Base-by-base conservation (phyloP, 2,329 filamentous ascomycete genomes). In the Endoconidiophora laricicola region DNA sequence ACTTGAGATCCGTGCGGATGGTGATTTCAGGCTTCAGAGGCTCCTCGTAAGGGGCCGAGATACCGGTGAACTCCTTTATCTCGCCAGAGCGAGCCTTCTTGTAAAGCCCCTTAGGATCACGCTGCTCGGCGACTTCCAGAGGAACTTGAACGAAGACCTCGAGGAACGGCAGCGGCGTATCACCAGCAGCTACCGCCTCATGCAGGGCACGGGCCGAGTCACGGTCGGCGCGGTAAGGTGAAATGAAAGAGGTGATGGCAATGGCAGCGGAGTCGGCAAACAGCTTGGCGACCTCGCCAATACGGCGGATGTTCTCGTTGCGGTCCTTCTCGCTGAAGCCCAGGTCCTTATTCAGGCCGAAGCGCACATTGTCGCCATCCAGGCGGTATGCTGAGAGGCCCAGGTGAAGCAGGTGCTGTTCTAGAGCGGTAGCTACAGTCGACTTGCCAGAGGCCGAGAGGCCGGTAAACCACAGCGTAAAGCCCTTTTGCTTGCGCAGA, bases 381-480 rank as follows among this genome's bases (percentile, higher is more conserved):
- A 98, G 81, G 48, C 91, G 81, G 76, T 98, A 98, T 54, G 88
- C 84, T 50, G 81, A 71, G 47, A 91, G 71, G 41, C 81, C 83
- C 9, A 86, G 74, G 65, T 94, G 87, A 50, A 98, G 78, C 33
- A 98, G 81, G 66, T 95, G 87, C 71, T 95, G 90, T 73, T 98
- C 91, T 39, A 98, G 83, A 14, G 91, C 91, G 2, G 86, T 94
- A 50, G 91, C 91, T 55, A 98, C 86, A 52, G 91, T 98, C 48
- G 90, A 95, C 70, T 98, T 98, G 62, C 91, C 91, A 0, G 86
- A 94, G 47, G 90, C 91, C 37, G 86, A 94, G 56, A 98, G 84
- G 49, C 91, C 91, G 1, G 91, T 98, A 63, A 98, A 84, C 91
- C 91, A 98, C 69, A 98, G 81, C 52, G 91, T 98, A 64, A 93